Percentiles rank a stretch among this genome's conserved stretches.
phyloP scores from a whole-genome alignment of 2,329 filamentous ascomycete genomes.

The Xylaria arbuscula region DNA sequence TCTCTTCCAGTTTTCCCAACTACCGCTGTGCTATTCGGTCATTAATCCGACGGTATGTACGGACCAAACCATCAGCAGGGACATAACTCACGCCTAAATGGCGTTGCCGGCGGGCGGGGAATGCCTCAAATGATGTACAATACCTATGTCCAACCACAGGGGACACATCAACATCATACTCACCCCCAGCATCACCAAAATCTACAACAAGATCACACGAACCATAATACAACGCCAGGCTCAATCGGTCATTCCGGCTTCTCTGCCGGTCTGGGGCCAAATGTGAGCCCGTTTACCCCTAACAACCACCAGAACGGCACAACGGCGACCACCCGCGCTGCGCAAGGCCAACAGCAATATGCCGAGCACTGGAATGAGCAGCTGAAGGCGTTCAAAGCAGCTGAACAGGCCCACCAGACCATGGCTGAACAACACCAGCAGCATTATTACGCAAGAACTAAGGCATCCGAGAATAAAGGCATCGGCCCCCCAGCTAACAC shows the following conservation, averaged over 20 bases:
- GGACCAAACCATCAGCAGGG: slow-evolving; percentile 77
- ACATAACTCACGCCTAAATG: slow-evolving; percentile 81
- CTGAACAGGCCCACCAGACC: slow-evolving; percentile 76
- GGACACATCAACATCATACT: slow-evolving; percentile 68
- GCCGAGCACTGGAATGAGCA: slow-evolving; percentile 88
- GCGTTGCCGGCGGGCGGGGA: slow-evolving; percentile 69
- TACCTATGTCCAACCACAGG: slow-evolving; percentile 54
- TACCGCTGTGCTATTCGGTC: slow-evolving; percentile 12
- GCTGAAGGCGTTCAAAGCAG: slow-evolving; percentile 80
- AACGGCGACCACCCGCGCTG: slow-evolving; percentile 58
- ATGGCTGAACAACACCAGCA: slow-evolving; percentile 75
- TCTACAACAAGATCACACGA: slow-evolving; percentile 68
- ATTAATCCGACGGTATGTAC: slow-evolving; percentile 70
- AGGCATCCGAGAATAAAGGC: slow-evolving; percentile 76
- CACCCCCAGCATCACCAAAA: slow-evolving; percentile 72
- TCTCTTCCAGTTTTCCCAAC: slow-evolving; percentile 14
- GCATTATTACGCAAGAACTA: slow-evolving; percentile 77
- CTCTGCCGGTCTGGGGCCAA: slow-evolving; percentile 72
- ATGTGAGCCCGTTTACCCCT: slow-evolving; percentile 69
- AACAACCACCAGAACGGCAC: slow-evolving; percentile 69
- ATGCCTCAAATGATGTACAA: slow-evolving; percentile 74
- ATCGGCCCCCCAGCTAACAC: slow-evolving; percentile 66
- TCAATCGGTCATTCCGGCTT: slow-evolving; percentile 71
- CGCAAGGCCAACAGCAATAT: slow-evolving; percentile 63
- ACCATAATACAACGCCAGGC: slow-evolving; percentile 65